Base-by-base conservation (phyloP, 306 rosid genomes). In the Vigna hirtella region DNA sequence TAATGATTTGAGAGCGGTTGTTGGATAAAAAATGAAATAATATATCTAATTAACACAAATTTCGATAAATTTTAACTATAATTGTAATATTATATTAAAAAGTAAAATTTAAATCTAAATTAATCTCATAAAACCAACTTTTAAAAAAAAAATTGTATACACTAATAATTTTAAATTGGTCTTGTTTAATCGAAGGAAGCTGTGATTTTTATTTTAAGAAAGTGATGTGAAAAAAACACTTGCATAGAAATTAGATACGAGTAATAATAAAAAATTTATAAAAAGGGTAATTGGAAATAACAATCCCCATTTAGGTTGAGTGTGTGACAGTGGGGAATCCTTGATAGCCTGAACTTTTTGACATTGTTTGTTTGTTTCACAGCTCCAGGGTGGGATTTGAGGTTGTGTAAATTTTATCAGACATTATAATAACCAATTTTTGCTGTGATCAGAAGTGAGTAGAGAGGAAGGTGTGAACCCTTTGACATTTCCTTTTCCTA, bases 251-350 rank as follows among this genome's bases (percentile, higher is more conserved):
- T 13, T 28, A 26, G 66, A 28, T 2, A 59, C 0, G 28, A 59
- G 30, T 28, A 5, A 28, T 28, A 28, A 59, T 28, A 28, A 59
- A 59, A 59, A 59, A 1, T 0, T 26, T 3, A 5, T 11, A 28
- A 56, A 56, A 10, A 36, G 7, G 32, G 10, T 56, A 55, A 2
- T 18, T 20, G 10, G 38, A 26, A 24, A 57, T 57, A 57, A 10
- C 4, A 26, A 58, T 58, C 38, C 5, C 6, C 2, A 28, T 13
- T 26, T 1, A 57, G 34, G 13, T 59, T 59, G 1, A 20, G 66
- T 59, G 66, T 59, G 40, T 28, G 66, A 36, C 66, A 59, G 66
- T 26, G 18, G 14, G 15, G 66, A 58, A 59, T 62, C 24, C 45
- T 32, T 32, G 45, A 15, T 32, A 16, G 67, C 13, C 9, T 62